Evolutionary conservation across 1,139 yeast genomes (phyloP), one percentile per base, ranked within the genome.

Genomic region (Hemisphaericaspora lyxosophila): DNA sequence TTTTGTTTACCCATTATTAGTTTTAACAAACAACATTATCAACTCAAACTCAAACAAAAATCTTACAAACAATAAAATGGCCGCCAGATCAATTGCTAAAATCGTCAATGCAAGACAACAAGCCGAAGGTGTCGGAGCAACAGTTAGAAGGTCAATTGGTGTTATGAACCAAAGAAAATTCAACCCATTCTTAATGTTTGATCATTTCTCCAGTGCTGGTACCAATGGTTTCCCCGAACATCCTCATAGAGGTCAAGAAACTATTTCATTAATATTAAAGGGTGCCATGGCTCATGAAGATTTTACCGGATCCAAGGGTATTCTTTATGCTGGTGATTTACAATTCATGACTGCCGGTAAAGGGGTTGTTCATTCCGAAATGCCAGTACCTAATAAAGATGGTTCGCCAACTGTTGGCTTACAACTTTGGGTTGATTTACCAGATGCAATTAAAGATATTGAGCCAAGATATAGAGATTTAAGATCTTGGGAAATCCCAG

Each of bases 341-440:
- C 97, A 89, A 64, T 88, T 89, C 58, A 89, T 89, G 95, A 89
- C 96, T 41, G 96, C 96, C 7, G 96, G 97, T 40, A 78, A 74
- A 49, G 97, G 96, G 39, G 79, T 88, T 32, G 88, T 86, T 27
- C 96, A 88, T 54, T 78, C 89, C 5, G 95, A 86, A 54, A 85
- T 86, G 80, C 96, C 96, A n/a, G 78, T 85, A 24, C 70, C 72
- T 29, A 72, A 71, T 48, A 70, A 70, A 7, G 80, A 78, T 47
- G 85, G 83, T 17, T 57, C 70, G 15, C 65, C 75, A 1, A 79
- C 82, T 26, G 75, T 68, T 29, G 96, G 96, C 36, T 70, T 89
- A 70, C 96, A 89, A 60, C 65, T 90, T 38, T 89, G 97, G 97
- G 96, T 89, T 35, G 96, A 88, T 56, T 72, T 88, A 45, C 96